Evolutionary conservation across 2,329 filamentous ascomycete genomes (phyloP).

Genomic region (Colletotrichum sp.): DNA sequence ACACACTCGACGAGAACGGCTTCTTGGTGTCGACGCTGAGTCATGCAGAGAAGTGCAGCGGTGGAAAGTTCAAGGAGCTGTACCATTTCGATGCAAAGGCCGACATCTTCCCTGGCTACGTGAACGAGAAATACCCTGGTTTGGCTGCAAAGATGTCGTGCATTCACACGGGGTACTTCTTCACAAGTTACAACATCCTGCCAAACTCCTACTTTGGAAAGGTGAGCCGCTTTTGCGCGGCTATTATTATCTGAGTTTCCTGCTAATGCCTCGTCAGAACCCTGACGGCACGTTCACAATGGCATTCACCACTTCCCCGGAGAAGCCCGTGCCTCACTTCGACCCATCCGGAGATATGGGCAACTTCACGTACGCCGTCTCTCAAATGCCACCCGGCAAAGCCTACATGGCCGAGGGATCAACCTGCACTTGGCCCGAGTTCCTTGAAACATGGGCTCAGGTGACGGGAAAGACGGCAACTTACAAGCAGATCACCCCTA

Average conservation of each 20-base stretch:
- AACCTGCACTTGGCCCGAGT: conserved; percentile 51
- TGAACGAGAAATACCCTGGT: conserved; percentile 43
- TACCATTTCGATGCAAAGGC: conserved; percentile 62
- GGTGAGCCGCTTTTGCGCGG: conserved; percentile 29
- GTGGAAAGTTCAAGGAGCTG: conserved; percentile 49
- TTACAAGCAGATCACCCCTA: conserved; percentile 44
- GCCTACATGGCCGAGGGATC: conserved; percentile 54
- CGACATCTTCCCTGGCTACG: conserved; percentile 52
- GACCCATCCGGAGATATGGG: conserved; percentile 52
- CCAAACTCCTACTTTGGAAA: conserved; percentile 51
- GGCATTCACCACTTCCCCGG: conserved; percentile 48
- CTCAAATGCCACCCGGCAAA: conserved; percentile 53
- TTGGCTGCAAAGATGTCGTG: conserved; percentile 56
- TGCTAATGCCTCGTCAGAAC: background rate
- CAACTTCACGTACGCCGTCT: conserved; percentile 52
- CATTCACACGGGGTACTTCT: conserved; percentile 56
- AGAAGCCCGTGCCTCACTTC: conserved; percentile 46
- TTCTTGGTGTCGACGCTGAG: conserved; percentile 58
- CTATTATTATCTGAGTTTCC: conserved; percentile 27
- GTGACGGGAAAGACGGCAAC: conserved; percentile 35
- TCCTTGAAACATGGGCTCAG: conserved; percentile 44
- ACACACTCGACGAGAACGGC: conserved; percentile 48
- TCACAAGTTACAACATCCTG: conserved; percentile 50
- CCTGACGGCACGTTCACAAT: conserved; percentile 49
- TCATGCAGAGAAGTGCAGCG: conserved; percentile 50